These are phyloP conservation scores for Telopea speciosissima DNA, from an alignment of 177 flowering plant species.

Conservation along the genomic window DNA sequence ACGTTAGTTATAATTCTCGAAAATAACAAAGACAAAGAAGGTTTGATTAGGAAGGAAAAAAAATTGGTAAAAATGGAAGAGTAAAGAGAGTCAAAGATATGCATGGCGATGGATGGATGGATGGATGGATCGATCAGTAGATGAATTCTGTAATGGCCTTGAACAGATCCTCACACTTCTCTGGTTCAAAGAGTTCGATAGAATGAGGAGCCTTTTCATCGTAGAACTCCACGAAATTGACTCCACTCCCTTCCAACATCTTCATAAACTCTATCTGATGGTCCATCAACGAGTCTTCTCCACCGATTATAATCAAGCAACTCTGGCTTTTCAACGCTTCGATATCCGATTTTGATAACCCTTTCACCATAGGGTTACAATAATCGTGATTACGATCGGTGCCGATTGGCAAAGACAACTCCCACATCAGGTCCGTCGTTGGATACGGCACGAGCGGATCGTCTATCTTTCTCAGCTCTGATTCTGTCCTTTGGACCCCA, in stretches of 20 bases:
- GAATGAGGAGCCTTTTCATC: constrained; percentile 49
- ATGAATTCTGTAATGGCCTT: too few species aligned
- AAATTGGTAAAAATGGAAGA: too few species aligned
- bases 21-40: too few species aligned
- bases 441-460: constrained; percentile 16
- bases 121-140: too few species aligned
- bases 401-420: constrained; percentile 28
- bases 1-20: too few species aligned
- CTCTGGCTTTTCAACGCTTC: constrained; percentile 27
- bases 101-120: too few species aligned
- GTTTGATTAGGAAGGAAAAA: too few species aligned
- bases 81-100: too few species aligned
- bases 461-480: constrained; percentile 21
- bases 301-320: not conserved
- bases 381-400: constrained; percentile 31
- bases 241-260: constrained; percentile 41
- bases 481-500: constrained; percentile 20
- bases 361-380: constrained; percentile 22
- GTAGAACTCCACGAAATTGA: constrained; percentile 37
- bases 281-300: constrained; percentile 44
- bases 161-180: constrained; percentile 11
- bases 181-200: constrained; percentile 35
- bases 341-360: constrained; percentile 29
- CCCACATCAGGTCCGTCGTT: constrained; percentile 31
- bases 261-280: constrained; percentile 33